Evolutionary conservation across 1,139 yeast genomes (phyloP).

Genomic region (Pichia sp.): DNA sequence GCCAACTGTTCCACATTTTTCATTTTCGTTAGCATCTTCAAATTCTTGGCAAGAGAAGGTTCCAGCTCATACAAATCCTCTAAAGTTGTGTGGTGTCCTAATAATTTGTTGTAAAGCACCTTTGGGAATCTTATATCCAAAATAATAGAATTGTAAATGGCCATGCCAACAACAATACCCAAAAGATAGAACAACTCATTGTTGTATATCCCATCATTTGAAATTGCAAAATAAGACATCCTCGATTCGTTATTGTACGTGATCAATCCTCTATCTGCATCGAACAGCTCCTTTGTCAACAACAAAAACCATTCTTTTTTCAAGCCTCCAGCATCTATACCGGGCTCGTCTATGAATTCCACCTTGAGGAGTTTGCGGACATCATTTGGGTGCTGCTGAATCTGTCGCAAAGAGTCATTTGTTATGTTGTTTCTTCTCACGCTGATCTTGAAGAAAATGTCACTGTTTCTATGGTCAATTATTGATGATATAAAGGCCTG

Average conservation of each 20-base stretch:
- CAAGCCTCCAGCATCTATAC: slow-evolving; percentile 92
- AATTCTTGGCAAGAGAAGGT: slow-evolving; percentile 61
- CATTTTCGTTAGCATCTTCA: slow-evolving; percentile 47
- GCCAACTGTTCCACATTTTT: slow-evolving; percentile 39
- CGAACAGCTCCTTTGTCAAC: slow-evolving; percentile 64
- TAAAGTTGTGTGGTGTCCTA: slow-evolving; percentile 47
- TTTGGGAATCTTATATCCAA: slow-evolving; percentile 73
- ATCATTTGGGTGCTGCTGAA: slow-evolving; percentile 54
- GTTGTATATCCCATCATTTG: background rate
- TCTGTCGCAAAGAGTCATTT: slow-evolving; percentile 66
- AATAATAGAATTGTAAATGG: slow-evolving; percentile 85
- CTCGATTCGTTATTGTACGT: slow-evolving; percentile 63
- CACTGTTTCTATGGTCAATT: slow-evolving; percentile 53
- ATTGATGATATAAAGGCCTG: slow-evolving; percentile 79
- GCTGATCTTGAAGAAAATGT: slow-evolving; percentile 61
- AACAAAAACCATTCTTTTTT: slow-evolving; percentile 89
- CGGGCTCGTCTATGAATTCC: slow-evolving; percentile 82
- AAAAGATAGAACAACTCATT: slow-evolving; percentile 63
- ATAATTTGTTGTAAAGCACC: slow-evolving; percentile 69
- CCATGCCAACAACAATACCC: slow-evolving; percentile 84
- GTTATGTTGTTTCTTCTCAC: slow-evolving; percentile 67
- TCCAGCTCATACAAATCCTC: slow-evolving; percentile 63
- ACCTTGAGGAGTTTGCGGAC: slow-evolving; percentile 71
- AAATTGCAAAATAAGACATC: slow-evolving; percentile 66
- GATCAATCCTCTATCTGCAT: slow-evolving; percentile 61